Conservation (phyloP, 2,329 filamentous ascomycete species). For the Trichophyton benhamiae region DNA sequence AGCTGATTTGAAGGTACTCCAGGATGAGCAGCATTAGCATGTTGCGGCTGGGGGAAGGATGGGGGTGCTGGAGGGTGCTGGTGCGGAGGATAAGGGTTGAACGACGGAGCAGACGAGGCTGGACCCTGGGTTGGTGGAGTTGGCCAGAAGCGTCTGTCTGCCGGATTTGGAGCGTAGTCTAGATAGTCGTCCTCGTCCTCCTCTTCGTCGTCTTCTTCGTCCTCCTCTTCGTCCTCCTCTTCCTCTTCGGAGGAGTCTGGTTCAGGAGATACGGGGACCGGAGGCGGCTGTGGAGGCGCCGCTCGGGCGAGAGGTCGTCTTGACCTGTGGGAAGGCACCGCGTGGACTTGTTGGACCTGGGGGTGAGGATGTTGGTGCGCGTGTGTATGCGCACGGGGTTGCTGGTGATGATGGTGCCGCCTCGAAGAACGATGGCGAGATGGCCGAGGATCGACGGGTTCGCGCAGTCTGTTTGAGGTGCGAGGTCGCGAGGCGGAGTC, state of each 20-base stretch:
- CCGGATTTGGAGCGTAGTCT: constrained; percentile 30
- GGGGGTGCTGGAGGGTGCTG: constrained; percentile 11
- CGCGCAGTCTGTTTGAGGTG: constrained; percentile 19
- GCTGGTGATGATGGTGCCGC: constrained; percentile 13
- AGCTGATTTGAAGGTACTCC: constrained; percentile 16
- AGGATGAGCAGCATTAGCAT: constrained; percentile 16
- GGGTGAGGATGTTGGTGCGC: not conserved
- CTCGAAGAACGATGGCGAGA: constrained; percentile 26
- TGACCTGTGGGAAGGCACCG: constrained; percentile 26
- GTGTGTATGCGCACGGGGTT: not conserved
- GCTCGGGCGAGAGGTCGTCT: constrained; percentile 31
- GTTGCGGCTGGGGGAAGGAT: constrained; percentile 11
- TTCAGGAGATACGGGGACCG: constrained; percentile 41
- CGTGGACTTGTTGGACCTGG: constrained; percentile 21
- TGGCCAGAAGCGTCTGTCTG: constrained; percentile 24
- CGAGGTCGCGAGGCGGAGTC: constrained; percentile 36
- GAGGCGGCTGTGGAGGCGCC: constrained; percentile 17
- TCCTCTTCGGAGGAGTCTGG: constrained; percentile 31
- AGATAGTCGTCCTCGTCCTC: constrained; percentile 49
- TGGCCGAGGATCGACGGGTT: not conserved
- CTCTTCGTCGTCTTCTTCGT: not conserved
- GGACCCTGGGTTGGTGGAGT: constrained; percentile 24
- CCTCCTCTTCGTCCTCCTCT: constrained; percentile 5
- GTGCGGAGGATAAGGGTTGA: constrained; percentile 26
- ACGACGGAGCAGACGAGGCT: constrained; percentile 30